A percentile compares a stretch with the other conserved stretches of the same genome.
phyloP scores from a whole-genome alignment of 352 stramenopile genomes.

The Pythium coloratum region DNA sequence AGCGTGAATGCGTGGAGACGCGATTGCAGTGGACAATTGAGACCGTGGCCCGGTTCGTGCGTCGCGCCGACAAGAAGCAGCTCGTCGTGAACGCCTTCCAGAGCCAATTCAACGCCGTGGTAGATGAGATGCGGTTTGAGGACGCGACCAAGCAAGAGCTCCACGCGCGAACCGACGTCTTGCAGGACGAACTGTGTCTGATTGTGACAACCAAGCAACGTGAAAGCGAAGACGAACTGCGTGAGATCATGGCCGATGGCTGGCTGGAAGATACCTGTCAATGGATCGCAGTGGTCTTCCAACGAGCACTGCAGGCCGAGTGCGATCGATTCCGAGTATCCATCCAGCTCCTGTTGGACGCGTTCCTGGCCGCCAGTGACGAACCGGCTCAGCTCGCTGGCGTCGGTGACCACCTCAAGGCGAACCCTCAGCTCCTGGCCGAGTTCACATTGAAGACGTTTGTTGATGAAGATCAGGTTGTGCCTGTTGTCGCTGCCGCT shows the following conservation, averaged over 20 bases:
- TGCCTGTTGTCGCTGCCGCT: background rate
- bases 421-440: slow-evolving; percentile 13
- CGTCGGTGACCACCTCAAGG: slow-evolving; percentile 35
- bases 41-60: slow-evolving; percentile 59
- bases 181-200: slow-evolving; percentile 61
- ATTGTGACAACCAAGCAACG: slow-evolving; percentile 41
- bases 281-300: slow-evolving; percentile 42
- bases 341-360: slow-evolving; percentile 56
- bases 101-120: slow-evolving; percentile 71
- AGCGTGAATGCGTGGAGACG: slow-evolving; percentile 34
- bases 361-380: slow-evolving; percentile 47
- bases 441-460: slow-evolving; percentile 24
- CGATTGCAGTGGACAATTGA: slow-evolving; percentile 35
- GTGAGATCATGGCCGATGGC: slow-evolving; percentile 39
- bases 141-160: slow-evolving; percentile 79
- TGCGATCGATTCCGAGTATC: slow-evolving; percentile 71
- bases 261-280: slow-evolving; percentile 69
- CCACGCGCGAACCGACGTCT: slow-evolving; percentile 65
- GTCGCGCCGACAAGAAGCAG: slow-evolving; percentile 69
- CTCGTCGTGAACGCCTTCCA: slow-evolving; percentile 67
- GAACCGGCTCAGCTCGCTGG: slow-evolving; percentile 30
- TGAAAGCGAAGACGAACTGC: slow-evolving; percentile 52
- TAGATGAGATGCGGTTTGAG: slow-evolving; percentile 84
- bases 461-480: background rate
- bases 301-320: slow-evolving; percentile 64